phyloP scores from a whole-genome alignment of 306 rosid species.

The Corylus americana region DNA sequence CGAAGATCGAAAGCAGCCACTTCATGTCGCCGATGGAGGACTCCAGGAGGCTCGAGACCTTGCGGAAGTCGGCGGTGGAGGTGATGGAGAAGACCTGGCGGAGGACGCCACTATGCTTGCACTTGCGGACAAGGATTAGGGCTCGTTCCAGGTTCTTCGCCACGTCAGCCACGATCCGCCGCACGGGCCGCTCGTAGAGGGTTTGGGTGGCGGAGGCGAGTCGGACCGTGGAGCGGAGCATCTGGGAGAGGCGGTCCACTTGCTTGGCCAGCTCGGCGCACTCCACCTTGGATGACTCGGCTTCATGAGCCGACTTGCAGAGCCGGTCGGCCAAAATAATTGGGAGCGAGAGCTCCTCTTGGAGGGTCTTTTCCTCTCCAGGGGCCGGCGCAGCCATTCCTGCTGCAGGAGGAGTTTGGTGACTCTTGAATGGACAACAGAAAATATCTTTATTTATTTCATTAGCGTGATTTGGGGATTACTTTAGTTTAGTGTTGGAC shows the following conservation, averaged over 20 bases:
- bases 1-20: conserved; percentile 68
- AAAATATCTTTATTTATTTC: too few species aligned
- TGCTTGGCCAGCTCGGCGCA: conserved; percentile 55
- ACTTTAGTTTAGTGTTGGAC: too few species aligned
- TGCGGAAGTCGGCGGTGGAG: conserved; percentile 61
- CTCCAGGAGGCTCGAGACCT: conserved; percentile 57
- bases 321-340: conserved; percentile 69
- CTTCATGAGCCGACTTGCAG: conserved; percentile 64
- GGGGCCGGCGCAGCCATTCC: conserved; percentile 35
- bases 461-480: too few species aligned
- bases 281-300: conserved; percentile 59
- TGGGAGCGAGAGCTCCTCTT: conserved; percentile 56
- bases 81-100: conserved; percentile 74
- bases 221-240: conserved; percentile 64
- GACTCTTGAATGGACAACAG: too few species aligned
- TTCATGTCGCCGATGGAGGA: conserved; percentile 74
- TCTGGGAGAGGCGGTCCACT: conserved; percentile 59
- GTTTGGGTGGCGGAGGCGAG: conserved; percentile 46
- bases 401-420: too few species aligned
- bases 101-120: conserved; percentile 65
- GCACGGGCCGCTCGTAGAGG: conserved; percentile 71
- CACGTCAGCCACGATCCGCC: conserved; percentile 64
- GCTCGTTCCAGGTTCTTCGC: conserved; percentile 65
- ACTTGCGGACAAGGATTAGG: conserved; percentile 52
- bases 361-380: conserved; percentile 49